Percentiles rank a stretch among this genome's conserved stretches.
Conservation (phyloP, 106 monocot species). For the Agapanthus africanus region DNA sequence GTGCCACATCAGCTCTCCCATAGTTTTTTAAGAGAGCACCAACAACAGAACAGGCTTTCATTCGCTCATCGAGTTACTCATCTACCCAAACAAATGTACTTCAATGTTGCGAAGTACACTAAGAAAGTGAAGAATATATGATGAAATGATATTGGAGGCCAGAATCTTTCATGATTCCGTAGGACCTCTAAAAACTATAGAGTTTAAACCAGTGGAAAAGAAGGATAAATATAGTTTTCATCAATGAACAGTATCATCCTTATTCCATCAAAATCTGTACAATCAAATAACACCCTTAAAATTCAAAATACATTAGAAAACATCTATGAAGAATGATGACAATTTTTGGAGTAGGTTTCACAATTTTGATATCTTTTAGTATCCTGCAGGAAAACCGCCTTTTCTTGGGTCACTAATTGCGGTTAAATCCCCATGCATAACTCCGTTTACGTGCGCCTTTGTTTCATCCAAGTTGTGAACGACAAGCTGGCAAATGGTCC, state of each 20-base stretch:
- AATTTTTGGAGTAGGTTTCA: too few relatives aligned
- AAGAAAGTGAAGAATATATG: too few relatives aligned
- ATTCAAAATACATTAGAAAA: neutral
- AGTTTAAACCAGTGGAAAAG: too few relatives aligned
- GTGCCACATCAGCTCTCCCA: too few relatives aligned
- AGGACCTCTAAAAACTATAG: too few relatives aligned
- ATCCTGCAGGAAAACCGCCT: slow-evolving; percentile 84
- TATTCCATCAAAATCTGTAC: neutral
- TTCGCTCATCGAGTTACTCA: too few relatives aligned
- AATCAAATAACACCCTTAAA: neutral
- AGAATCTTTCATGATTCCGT: too few relatives aligned
- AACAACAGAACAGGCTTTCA: too few relatives aligned
- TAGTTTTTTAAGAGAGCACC: too few relatives aligned
- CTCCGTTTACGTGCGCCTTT: neutral
- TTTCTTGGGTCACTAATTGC: slow-evolving; percentile 91
- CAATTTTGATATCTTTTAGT: slow-evolving; percentile 34
- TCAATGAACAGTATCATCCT: neutral
- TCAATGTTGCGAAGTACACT: too few relatives aligned
- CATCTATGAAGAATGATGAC: neutral
- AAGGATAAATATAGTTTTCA: neutral
- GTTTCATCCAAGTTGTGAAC: slow-evolving; percentile 44
- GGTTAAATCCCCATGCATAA: slow-evolving; percentile 39
- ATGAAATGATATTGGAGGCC: too few relatives aligned
- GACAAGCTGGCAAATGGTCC: slow-evolving; percentile 74
- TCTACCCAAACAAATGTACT: too few relatives aligned